A percentile compares a stretch with the other conserved stretches of the same genome.
Evolutionary conservation across 2,329 filamentous ascomycete species (phyloP).

Genomic region (Phialocephala subalpina): DNA sequence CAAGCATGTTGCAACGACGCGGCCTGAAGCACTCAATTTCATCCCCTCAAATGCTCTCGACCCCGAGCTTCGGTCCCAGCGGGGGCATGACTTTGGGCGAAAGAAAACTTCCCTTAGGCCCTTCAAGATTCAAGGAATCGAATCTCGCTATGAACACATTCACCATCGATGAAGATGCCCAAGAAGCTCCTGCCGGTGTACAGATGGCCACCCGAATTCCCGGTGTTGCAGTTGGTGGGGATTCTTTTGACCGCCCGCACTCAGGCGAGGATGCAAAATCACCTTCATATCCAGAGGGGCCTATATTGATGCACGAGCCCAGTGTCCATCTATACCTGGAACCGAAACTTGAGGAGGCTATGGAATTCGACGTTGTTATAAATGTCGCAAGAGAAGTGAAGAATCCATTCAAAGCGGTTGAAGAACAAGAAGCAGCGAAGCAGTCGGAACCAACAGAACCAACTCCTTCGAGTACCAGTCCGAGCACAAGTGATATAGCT

Average conservation of each 20-base stretch:
- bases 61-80: slow-evolving; percentile 64
- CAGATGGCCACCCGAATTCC: slow-evolving; percentile 65
- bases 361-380: slow-evolving; percentile 81
- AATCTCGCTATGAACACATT: slow-evolving; percentile 38
- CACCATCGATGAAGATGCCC: slow-evolving; percentile 44
- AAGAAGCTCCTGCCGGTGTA: slow-evolving; percentile 62
- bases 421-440: slow-evolving; percentile 43
- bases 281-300: slow-evolving; percentile 82
- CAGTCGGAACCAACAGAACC: slow-evolving; percentile 40
- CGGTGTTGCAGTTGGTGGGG: slow-evolving; percentile 60
- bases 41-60: slow-evolving; percentile 71
- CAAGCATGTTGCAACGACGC: slow-evolving; percentile 67
- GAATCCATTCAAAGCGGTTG: slow-evolving; percentile 70
- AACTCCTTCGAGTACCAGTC: slow-evolving; percentile 19
- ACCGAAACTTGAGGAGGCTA: slow-evolving; percentile 79
- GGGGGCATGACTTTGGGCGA: slow-evolving; percentile 71
- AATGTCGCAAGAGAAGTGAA: slow-evolving; percentile 85
- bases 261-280: slow-evolving; percentile 83
- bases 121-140: slow-evolving; percentile 43
- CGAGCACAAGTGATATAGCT: slow-evolving; percentile 23
- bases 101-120: slow-evolving; percentile 34
- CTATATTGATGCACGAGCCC: slow-evolving; percentile 82
- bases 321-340: slow-evolving; percentile 83
- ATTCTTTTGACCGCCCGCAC: slow-evolving; percentile 72
- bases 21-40: slow-evolving; percentile 73